Percentiles rank a stretch among this genome's conserved stretches.
Evolutionary conservation across 768 basidiomycete species (phyloP).

Genomic region (Kwoniella heveanensis): DNA sequence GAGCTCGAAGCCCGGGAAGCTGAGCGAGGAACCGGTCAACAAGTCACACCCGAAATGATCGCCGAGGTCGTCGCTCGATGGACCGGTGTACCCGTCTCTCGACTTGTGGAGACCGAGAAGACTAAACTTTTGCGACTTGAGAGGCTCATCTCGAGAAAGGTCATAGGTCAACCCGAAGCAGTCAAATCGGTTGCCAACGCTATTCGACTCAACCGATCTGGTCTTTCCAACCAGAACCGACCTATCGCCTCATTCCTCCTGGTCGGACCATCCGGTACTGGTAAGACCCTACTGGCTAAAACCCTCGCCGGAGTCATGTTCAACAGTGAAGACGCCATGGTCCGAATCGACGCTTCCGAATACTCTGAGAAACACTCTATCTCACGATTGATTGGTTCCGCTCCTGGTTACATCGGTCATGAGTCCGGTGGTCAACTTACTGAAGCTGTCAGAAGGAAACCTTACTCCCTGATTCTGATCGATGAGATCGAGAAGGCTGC

Average conservation of each 20-base stretch:
- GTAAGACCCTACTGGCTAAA: slow-evolving; percentile 57
- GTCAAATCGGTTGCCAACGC: slow-evolving; percentile 56
- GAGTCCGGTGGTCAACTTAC: slow-evolving; percentile 56
- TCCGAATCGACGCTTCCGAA: slow-evolving; percentile 59
- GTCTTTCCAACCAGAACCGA: slow-evolving; percentile 53
- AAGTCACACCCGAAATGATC: slow-evolving; percentile 83
- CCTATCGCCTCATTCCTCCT: slow-evolving; percentile 56
- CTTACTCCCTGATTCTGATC: slow-evolving; percentile 56
- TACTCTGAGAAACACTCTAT: slow-evolving; percentile 66
- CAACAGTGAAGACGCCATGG: slow-evolving; percentile 56
- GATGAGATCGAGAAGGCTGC: slow-evolving; percentile 59
- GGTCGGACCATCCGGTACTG: slow-evolving; percentile 56
- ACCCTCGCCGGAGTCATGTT: slow-evolving; percentile 57
- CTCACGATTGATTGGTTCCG: slow-evolving; percentile 54
- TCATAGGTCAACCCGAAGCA: slow-evolving; percentile 81
- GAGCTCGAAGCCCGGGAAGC: slow-evolving; percentile 68
- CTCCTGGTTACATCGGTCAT: slow-evolving; percentile 56
- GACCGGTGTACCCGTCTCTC: slow-evolving; percentile 88
- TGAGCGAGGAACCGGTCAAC: slow-evolving; percentile 50
- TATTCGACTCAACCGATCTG: slow-evolving; percentile 55
- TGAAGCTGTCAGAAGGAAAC: slow-evolving; percentile 54
- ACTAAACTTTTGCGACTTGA: slow-evolving; percentile 56
- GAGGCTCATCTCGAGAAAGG: slow-evolving; percentile 53
- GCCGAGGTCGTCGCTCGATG: slow-evolving; percentile 91
- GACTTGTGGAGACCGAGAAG: slow-evolving; percentile 60